Base-by-base conservation (phyloP, 345 rosid genomes). In the Arabidopsis arenosa region DNA sequence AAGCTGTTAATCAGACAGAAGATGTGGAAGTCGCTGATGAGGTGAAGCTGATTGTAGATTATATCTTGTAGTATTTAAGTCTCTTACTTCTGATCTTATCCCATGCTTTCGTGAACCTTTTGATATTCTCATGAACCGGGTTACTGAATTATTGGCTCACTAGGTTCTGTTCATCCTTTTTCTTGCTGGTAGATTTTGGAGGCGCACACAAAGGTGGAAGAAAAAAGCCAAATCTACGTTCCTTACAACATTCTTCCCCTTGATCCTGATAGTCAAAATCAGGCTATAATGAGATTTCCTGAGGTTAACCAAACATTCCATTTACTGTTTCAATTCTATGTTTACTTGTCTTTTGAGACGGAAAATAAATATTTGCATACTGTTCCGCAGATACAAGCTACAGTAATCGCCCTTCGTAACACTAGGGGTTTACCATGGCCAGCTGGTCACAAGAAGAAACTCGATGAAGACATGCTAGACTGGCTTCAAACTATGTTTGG, bases 231-330 rank as follows among this genome's bases (percentile, higher is more conserved):
- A 75, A 84, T 85, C 33, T 87, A 84, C 14, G 72, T 85, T 9
- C 84, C 89, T 75, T 87, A 87, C 73, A 89, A 89, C 71, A 85
- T 82, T 57, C 89, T 89, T 66, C 92, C 92, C n/a, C 88, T 88
- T 55, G 87, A 88, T 72, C 87, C 88, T 74, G 93, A 89, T 63
- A 84, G 91, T 78, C 81, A 80, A 70, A 81, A 85, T 78, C 90
- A 88, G 79, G 89, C 90, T 35, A 86, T 85, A 63, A 88, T 86
- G 93, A 78, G 74, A 82, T 84, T 77, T 62, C 86, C 86, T 70
- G 87, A 88, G 87, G 93, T 82, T 45, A 37, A 35, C 64, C 40
- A 28, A 51, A 36, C 5, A 39, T 69, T 73, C 47, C 10, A 54
- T 18, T 59, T 28, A 65, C 18, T 40, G 35, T 9, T 4, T 71